phyloP scores from a whole-genome alignment of 306 rosid species.

The Vigna trinervia region DNA sequence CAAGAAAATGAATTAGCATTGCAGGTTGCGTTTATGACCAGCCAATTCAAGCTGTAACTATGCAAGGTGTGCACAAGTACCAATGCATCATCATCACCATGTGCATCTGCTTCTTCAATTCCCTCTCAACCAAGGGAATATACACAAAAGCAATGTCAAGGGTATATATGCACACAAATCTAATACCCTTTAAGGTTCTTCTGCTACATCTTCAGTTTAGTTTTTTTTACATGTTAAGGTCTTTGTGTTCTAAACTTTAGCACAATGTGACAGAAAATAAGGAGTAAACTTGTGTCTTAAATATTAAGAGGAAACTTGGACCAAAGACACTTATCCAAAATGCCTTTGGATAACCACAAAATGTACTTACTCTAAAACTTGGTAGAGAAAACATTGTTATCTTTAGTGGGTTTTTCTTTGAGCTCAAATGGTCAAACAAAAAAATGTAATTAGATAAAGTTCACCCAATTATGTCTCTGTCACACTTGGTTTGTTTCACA shows the following conservation, averaged over 20 bases:
- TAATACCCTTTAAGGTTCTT: too few relatives aligned
- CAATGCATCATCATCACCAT: conserved; percentile 48
- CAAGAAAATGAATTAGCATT: conserved; percentile 23
- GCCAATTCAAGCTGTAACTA: conserved; percentile 48
- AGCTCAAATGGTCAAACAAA: conserved; percentile 10
- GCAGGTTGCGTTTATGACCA: conserved; percentile 37
- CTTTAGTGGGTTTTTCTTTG: not conserved
- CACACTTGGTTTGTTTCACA: conserved; percentile 5
- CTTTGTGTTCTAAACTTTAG: not conserved
- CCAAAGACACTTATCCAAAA: not conserved
- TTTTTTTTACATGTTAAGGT: not conserved
- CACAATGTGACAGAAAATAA: not conserved
- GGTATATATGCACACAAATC: conserved; percentile 22
- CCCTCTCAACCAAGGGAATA: conserved; percentile 37
- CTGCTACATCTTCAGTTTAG: not conserved
- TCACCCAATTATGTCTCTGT: conserved; percentile 11
- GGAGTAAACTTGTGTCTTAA: not conserved
- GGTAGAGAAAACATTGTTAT: not conserved
- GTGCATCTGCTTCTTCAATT: conserved; percentile 50
- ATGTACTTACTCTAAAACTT: not conserved
- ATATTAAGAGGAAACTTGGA: conserved; percentile 1
- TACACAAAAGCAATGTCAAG: conserved; percentile 27
- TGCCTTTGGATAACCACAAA: not conserved
- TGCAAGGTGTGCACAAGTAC: conserved; percentile 54
- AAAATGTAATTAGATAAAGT: conserved; percentile 2